These are phyloP conservation scores for Tylopilus plumbeoviolaceoides DNA, from an alignment of 768 basidiomycete genomes.

Conservation along the genomic window DNA sequence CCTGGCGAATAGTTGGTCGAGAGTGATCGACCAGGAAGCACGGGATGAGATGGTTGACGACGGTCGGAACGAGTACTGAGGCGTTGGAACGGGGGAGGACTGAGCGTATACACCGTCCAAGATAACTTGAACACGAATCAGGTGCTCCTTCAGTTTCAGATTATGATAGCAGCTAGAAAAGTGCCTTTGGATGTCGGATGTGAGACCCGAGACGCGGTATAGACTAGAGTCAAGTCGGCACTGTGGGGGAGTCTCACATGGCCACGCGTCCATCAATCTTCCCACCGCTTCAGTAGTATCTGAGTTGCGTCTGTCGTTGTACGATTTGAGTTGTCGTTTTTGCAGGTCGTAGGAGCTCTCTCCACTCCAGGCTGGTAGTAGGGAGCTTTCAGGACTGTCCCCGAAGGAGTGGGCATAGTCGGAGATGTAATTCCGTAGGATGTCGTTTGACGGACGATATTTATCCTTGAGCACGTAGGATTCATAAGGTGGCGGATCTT, in stretches of 20 bases:
- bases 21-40: background rate
- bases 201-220: no score
- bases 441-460: background rate
- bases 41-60: background rate
- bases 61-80: slow-evolving; percentile 6
- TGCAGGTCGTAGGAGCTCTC: background rate
- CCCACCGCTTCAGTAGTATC: slow-evolving; percentile 2
- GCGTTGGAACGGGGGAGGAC: background rate
- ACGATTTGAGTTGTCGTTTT: background rate
- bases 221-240: background rate
- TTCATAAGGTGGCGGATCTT: slow-evolving; percentile 14
- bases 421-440: background rate
- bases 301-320: background rate
- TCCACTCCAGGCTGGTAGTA: background rate
- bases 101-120: background rate
- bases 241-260: slow-evolving; percentile 11
- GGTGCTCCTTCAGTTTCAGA: slow-evolving; percentile 10
- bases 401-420: background rate
- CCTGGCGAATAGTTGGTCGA: background rate
- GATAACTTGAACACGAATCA: slow-evolving; percentile 8
- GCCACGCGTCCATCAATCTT: slow-evolving; percentile 14
- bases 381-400: slow-evolving; percentile 10
- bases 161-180: slow-evolving; percentile 20
- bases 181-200: background rate
- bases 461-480: slow-evolving; percentile 9